Base-by-base conservation (phyloP, 495 filamentous ascomycete genomes). In the Neurospora hispaniola region DNA sequence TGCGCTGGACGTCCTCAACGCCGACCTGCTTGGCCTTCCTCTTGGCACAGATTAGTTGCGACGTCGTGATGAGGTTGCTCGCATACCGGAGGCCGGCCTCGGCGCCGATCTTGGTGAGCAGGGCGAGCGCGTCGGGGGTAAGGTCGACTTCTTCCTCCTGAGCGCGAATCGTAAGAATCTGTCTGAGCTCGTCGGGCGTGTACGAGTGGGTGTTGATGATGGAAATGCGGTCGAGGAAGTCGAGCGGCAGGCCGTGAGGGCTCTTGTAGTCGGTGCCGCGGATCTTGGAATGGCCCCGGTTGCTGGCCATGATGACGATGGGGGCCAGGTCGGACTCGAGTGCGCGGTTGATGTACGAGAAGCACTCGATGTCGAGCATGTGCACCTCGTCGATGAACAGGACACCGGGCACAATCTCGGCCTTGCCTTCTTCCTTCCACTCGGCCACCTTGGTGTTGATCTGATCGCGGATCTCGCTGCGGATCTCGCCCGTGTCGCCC, bases 261-360 rank as follows among this genome's bases (percentile, higher is more conserved):
- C 91, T 93, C 72, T 88, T 90, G 82, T 97, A 96, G 76, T 90
- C 93, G 42, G 96, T 99, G 42, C 96, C 96, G 12, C 96, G 88
- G 76, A 99, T 97, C 69, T 89, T 88, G n/a, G 95, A 91, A 77
- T 94, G 89, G 71, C 96, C 96, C 41, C 96, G 88, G 82, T 99
- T 99, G 86, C 92, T 96, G n/a, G 96, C 96, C 94, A 99, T 98
- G 82, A 99, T 98, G 80, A 99, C 94, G 78, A 99, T 96, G 42
- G 96, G 96, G 2, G 95, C 93, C 20, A 99, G 87, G 75, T 97
- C 94, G 31, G 91, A 91, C 80, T 99, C 96, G 31, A 98, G 86
- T 6, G 96, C 96, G 39, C 96, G 92, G 86, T 99, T 99, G 86
- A 99, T 91, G 85, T 94, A 99, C 59, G 93, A 94, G 84, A 97